Evolutionary conservation across 306 rosid genomes (phyloP).

Genomic region (Begonia fuchsioides): DNA sequence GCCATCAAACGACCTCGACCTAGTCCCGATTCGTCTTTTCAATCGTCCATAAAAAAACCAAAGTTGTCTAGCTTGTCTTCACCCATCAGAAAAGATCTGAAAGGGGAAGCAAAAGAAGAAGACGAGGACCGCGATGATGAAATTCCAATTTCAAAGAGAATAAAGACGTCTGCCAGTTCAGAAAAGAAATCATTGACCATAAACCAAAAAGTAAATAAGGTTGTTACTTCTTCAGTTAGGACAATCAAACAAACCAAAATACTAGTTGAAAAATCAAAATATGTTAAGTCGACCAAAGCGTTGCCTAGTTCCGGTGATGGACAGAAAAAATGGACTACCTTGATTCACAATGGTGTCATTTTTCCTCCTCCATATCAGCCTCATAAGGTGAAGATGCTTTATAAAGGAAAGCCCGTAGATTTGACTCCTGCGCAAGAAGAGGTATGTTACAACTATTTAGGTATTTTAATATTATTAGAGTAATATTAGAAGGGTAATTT

Average conservation of each 20-base stretch:
- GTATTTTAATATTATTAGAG: no score
- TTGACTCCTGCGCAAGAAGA: slow-evolving; percentile 90
- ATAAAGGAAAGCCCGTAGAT: slow-evolving; percentile 60
- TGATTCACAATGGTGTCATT: slow-evolving; percentile 90
- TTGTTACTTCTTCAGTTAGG: slow-evolving; percentile 21
- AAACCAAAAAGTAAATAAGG: slow-evolving; percentile 16
- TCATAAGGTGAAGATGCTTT: slow-evolving; percentile 69
- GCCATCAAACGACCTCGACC: slow-evolving; percentile 38
- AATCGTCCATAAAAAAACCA: slow-evolving; percentile 22
- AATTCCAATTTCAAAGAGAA: slow-evolving; percentile 34
- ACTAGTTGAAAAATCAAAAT: slow-evolving; percentile 35
- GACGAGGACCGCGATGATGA: slow-evolving; percentile 27
- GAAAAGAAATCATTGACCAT: slow-evolving; percentile 13
- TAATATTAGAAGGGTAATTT: no score
- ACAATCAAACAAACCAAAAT: slow-evolving; percentile 23
- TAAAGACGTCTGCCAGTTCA: slow-evolving; percentile 16
- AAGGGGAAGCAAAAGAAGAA: slow-evolving; percentile 20
- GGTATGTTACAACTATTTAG: no score
- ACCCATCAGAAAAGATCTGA: slow-evolving; percentile 16
- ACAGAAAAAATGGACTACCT: slow-evolving; percentile 88
- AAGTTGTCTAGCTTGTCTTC: slow-evolving; percentile 21
- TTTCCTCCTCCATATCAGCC: slow-evolving; percentile 80
- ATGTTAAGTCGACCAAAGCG: slow-evolving; percentile 58
- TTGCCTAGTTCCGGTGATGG: slow-evolving; percentile 89
- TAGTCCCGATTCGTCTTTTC: slow-evolving; percentile 12